Percentiles rank a stretch among this genome's conserved stretches.
These are phyloP conservation scores for Gastrodia elata DNA, from an alignment of 106 monocot species.

Conservation along the genomic window DNA sequence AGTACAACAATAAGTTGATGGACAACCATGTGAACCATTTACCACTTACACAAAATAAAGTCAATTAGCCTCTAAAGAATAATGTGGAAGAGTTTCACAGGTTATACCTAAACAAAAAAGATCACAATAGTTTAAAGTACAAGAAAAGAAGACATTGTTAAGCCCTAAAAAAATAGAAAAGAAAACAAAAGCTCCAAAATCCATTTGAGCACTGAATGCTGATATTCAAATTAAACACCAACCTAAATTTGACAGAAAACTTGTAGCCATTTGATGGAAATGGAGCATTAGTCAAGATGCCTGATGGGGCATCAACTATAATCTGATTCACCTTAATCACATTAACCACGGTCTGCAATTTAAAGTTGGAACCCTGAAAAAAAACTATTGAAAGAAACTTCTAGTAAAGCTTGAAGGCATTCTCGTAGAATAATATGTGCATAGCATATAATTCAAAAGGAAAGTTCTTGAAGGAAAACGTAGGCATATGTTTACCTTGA, in stretches of 20 bases:
- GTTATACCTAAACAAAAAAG: neutral
- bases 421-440: neutral
- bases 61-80: neutral
- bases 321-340: slow-evolving; percentile 54
- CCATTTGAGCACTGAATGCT: neutral
- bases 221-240: slow-evolving; percentile 8
- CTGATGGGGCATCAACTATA: slow-evolving; percentile 51
- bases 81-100: neutral
- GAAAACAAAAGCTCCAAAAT: neutral
- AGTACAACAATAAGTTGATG: neutral
- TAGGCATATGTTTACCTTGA: slow-evolving; percentile 42
- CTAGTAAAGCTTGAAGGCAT: neutral
- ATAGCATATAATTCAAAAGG: neutral
- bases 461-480: neutral
- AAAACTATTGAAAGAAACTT: slow-evolving; percentile 32
- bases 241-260: slow-evolving; percentile 74
- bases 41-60: neutral
- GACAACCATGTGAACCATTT: neutral
- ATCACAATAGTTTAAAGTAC: neutral
- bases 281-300: slow-evolving; percentile 70
- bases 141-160: neutral
- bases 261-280: slow-evolving; percentile 66
- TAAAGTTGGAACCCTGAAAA: slow-evolving; percentile 50
- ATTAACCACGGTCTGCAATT: slow-evolving; percentile 59
- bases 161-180: neutral